These are phyloP conservation scores for Micractinium sp. DNA, from an alignment of 139 green algal species.

Conservation along the genomic window DNA sequence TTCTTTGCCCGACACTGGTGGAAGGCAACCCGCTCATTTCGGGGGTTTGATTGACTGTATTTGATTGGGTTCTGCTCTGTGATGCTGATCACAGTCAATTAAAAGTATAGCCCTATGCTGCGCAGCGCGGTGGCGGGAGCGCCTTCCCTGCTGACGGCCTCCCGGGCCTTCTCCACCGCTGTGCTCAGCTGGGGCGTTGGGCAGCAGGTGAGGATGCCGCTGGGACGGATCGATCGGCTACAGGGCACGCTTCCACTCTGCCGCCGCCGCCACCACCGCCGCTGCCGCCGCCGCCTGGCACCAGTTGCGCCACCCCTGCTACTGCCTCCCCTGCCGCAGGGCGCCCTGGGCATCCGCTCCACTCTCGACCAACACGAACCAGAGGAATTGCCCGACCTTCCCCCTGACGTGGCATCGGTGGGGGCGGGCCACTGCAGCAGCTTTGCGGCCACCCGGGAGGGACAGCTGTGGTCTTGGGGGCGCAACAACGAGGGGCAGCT, in stretches of 20 bases:
- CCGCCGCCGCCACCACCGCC: background rate
- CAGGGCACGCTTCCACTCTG: too few relatives aligned
- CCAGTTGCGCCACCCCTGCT: background rate
- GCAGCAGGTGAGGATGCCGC: background rate
- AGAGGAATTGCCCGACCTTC: slow-evolving; percentile 32
- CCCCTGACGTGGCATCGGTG: slow-evolving; percentile 22
- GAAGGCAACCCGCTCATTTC: too few relatives aligned
- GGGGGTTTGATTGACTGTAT: too few relatives aligned
- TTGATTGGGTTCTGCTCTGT: too few relatives aligned
- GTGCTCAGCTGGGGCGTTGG: slow-evolving; percentile 2
- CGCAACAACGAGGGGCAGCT: slow-evolving; percentile 42
- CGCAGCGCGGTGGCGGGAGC: background rate
- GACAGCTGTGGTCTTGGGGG: slow-evolving; percentile 20
- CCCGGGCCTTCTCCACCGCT: background rate
- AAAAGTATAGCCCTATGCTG: too few relatives aligned
- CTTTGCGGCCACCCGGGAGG: slow-evolving; percentile 38
- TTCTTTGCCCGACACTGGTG: too few relatives aligned
- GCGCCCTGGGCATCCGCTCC: slow-evolving; percentile 27
- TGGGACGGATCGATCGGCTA: background rate
- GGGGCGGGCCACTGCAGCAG: slow-evolving; percentile 48
- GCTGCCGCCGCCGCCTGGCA: background rate
- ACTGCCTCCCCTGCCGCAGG: slow-evolving; percentile 13
- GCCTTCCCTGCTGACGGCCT: background rate
- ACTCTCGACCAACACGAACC: slow-evolving; percentile 41
- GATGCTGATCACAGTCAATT: too few relatives aligned